phyloP scores from a whole-genome alignment of 1,284 basidiomycete species.

The Rhodofomes roseus region DNA sequence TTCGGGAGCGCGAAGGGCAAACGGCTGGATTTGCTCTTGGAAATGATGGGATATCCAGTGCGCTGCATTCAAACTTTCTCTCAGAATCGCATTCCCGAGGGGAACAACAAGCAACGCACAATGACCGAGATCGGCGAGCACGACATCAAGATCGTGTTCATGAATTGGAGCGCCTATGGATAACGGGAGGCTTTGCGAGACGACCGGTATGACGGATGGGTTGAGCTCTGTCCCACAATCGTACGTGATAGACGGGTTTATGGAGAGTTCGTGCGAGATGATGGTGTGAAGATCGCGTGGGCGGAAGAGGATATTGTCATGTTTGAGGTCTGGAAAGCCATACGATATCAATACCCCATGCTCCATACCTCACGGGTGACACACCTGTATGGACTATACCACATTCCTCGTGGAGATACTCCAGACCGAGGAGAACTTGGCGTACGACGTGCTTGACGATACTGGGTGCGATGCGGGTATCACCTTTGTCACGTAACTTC shows the following conservation, averaged over 20 bases:
- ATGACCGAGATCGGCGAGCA: slow-evolving; percentile 3
- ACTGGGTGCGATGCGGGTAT: slow-evolving; percentile 35
- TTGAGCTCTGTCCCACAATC: slow-evolving; percentile 7
- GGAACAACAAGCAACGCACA: not conserved
- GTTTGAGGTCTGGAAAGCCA: slow-evolving; percentile 38
- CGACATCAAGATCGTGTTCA: slow-evolving; percentile 5
- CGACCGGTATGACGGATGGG: slow-evolving; percentile 7
- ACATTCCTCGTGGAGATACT: slow-evolving; percentile 45
- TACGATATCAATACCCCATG: not conserved
- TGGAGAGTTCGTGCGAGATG: slow-evolving; percentile 11
- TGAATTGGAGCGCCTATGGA: slow-evolving; percentile 3
- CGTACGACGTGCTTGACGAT: slow-evolving; percentile 43
- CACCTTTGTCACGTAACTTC: slow-evolving; percentile 17
- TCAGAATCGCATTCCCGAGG: not conserved
- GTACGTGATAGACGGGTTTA: slow-evolving; percentile 10
- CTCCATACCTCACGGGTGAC: not conserved
- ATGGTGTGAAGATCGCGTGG: slow-evolving; percentile 7
- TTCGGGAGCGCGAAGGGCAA: slow-evolving; percentile 33
- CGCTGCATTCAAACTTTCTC: slow-evolving; percentile 2
- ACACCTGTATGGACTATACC: slow-evolving; percentile 32
- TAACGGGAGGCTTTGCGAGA: slow-evolving; percentile 9
- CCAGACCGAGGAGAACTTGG: slow-evolving; percentile 43
- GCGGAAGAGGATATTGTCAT: slow-evolving; percentile 42
- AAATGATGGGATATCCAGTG: slow-evolving; percentile 12
- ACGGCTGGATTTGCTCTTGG: slow-evolving; percentile 26